These are phyloP conservation scores for Pleurotus pulmonarius DNA, from an alignment of 768 basidiomycete species.

Conservation along the genomic window DNA sequence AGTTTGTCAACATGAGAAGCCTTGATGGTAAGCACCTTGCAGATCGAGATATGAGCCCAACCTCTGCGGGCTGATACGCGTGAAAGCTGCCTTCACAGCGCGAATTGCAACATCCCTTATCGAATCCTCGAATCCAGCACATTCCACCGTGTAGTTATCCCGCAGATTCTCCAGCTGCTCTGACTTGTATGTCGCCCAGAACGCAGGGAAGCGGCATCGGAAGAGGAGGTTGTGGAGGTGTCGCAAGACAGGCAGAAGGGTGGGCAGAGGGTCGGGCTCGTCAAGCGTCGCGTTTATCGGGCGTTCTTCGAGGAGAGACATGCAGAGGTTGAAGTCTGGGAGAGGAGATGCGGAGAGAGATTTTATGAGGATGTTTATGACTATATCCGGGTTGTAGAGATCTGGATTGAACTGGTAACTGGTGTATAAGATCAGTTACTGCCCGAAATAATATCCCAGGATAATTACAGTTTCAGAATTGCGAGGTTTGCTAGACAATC, in stretches of 20 bases:
- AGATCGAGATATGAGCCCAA: conserved; percentile 72
- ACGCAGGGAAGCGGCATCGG: conserved; percentile 84
- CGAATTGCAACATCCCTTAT: conserved; percentile 74
- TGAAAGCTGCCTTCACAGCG: conserved; percentile 77
- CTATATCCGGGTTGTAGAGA: conserved; percentile 89
- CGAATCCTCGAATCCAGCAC: conserved; percentile 79
- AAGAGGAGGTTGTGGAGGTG: conserved; percentile 67
- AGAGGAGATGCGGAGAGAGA: conserved; percentile 79
- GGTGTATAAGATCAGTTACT: neutral
- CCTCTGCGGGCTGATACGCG: conserved; percentile 62
- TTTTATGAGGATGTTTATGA: conserved; percentile 93
- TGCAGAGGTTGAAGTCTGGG: conserved; percentile 92
- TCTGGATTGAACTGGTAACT: conserved; percentile 97
- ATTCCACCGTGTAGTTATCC: conserved; percentile 85
- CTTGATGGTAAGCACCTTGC: conserved; percentile 35
- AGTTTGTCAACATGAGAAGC: neutral
- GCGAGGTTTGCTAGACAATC: conserved; percentile 95
- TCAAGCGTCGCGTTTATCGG: conserved; percentile 51
- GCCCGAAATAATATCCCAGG: neutral
- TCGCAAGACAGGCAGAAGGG: conserved; percentile 65
- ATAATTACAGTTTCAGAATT: conserved; percentile 77
- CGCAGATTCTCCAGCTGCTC: conserved; percentile 66
- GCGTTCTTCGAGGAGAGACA: conserved; percentile 86
- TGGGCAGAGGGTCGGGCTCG: conserved; percentile 78
- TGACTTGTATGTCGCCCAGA: conserved; percentile 77